Evolutionary conservation across 202 grass and related monocot genomes (phyloP).

Genomic region (Schoenoplectus tabernaemontani): DNA sequence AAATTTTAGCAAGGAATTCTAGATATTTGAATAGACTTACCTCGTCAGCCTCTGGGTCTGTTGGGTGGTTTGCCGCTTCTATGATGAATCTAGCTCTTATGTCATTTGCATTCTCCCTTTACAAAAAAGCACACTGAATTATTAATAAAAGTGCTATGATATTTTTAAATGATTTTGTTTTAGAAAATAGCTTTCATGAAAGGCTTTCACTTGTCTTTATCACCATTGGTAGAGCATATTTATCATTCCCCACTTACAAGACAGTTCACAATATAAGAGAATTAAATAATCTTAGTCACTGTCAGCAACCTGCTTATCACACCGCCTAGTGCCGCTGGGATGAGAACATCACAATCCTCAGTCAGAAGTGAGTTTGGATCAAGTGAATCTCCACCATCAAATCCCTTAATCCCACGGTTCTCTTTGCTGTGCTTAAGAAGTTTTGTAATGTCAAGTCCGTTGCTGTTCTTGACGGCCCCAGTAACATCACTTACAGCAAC

Average conservation of each 20-base stretch:
- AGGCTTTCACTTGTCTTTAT: background rate
- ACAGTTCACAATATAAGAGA: background rate
- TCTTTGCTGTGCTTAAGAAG: constrained; percentile 48
- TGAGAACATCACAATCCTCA: constrained; percentile 84
- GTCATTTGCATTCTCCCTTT: constrained; percentile 82
- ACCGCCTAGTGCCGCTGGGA: constrained; percentile 81
- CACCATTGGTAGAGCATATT: too few species aligned
- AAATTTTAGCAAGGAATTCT: background rate
- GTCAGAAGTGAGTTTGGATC: constrained; percentile 54
- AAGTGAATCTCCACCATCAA: constrained; percentile 58
- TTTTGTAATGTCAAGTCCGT: constrained; percentile 62
- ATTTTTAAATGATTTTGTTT: background rate
- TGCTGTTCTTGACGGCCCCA: constrained; percentile 64
- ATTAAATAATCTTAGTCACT: background rate
- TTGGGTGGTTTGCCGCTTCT: constrained; percentile 96
- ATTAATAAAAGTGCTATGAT: background rate
- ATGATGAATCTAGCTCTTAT: constrained; percentile 93
- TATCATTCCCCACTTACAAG: background rate
- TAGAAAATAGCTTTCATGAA: background rate
- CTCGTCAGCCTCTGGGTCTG: constrained; percentile 94
- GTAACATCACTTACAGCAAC: constrained; percentile 83
- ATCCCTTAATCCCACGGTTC: constrained; percentile 72
- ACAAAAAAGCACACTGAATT: background rate
- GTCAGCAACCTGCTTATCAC: constrained; percentile 73
- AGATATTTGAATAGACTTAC: constrained; percentile 23